phyloP scores from a whole-genome alignment of 2,329 filamentous ascomycete genomes.

The Camillea tinctor region DNA sequence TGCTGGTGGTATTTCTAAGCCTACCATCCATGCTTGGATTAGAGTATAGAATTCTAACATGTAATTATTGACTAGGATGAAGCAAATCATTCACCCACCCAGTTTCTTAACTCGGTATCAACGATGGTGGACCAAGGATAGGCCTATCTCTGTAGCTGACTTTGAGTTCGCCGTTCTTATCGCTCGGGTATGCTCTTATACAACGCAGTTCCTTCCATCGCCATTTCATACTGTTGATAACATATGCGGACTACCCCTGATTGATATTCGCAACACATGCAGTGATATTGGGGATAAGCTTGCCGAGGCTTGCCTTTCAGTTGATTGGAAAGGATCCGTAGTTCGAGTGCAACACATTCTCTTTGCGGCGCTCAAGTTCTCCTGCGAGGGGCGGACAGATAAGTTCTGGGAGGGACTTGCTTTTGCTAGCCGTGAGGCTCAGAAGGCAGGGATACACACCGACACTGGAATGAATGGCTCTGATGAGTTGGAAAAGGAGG shows the following conservation, averaged over 20 bases:
- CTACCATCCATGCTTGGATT: too few relatives aligned
- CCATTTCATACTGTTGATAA: conserved; percentile 7
- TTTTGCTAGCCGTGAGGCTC: conserved; percentile 6
- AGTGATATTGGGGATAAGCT: conserved; percentile 2
- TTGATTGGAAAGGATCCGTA: conserved; percentile 8
- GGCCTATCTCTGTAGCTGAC: not conserved
- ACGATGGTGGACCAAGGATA: conserved; percentile 7
- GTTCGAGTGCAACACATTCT: conserved; percentile 14
- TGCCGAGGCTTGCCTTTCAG: not conserved
- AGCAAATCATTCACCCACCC: conserved; percentile 10
- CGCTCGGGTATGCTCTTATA: conserved; percentile 12
- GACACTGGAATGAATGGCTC: not conserved
- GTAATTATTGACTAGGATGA: conserved; percentile 3
- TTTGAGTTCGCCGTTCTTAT: conserved; percentile 16
- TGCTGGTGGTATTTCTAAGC: not conserved
- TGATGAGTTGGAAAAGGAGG: conserved; percentile 15
- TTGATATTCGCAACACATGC: conserved; percentile 10
- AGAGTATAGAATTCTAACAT: not conserved
- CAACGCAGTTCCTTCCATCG: conserved; percentile 16
- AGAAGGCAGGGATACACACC: conserved; percentile 8
- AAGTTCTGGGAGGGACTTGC: conserved; percentile 8
- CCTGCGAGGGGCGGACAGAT: conserved; percentile 5
- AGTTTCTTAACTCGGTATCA: conserved; percentile 12
- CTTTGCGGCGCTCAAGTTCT: conserved; percentile 6
- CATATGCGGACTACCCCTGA: conserved; percentile 8